Evolutionary conservation across 805 yeast species (phyloP), one percentile per base, ranked within the genome.

Genomic region (Ogataea nitratoaversa): DNA sequence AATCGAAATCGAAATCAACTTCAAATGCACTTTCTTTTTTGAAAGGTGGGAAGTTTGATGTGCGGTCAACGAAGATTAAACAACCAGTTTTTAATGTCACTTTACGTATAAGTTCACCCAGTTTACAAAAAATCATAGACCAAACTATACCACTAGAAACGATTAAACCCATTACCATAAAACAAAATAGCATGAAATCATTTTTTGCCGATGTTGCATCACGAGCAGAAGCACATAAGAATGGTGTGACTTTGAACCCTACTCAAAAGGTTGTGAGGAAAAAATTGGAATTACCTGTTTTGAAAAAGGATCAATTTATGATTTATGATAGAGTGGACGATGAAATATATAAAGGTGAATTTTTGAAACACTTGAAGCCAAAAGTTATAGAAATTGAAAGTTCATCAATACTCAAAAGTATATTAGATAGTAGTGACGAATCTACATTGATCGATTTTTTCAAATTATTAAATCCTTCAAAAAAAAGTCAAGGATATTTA

Each of bases 191-290:
- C 25, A 7, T 8, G 11, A 8, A 22, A 8, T 22, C 25, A 7
- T 62, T 65, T 4, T 68, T 71, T 40, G 60, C 49, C n/a, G 62
- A 64, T 38, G 67, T 72, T 67, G 67, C 71, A 63, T 56, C 57
- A 12, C 47, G 57, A 16, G 57, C 63, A 3, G 57, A 66, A 9
- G 53, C 48, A 9, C 32, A 14, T 9, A 30, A 6, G 4, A 30
- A 22, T 22, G 25, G 18, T 16, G 12, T 18, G 30, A 40, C 32
- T 18, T 16, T 9, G 12, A n/a, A 18, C 9, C 16, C 19, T n/a
- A 16, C 14, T 23, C 17, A 23, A 19, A 30, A 18, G 7, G 18
- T 13, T 16, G 18, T 13, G 18, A 45, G 62, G 3, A 60, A 59
- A 36, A 60, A 55, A 19, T 51, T 72, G 36, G 47, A 49, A 2